Evolutionary conservation across 345 rosid genomes (phyloP).

Genomic region (Reutealis trisperma): DNA sequence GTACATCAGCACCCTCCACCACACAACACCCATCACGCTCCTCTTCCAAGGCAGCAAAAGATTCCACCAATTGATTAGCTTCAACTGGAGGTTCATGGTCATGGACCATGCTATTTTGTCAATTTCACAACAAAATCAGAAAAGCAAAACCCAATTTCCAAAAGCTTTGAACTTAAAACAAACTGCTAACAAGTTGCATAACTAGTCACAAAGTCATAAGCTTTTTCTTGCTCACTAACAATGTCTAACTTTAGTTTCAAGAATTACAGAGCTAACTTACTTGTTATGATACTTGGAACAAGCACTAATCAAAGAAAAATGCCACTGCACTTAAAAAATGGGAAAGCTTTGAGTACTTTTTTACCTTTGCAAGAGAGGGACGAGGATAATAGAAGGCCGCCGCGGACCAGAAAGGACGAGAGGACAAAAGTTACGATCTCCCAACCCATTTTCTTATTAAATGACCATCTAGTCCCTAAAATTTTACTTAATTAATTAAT

Average conservation of each 20-base stretch:
- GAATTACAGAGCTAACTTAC: no score
- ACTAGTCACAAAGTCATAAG: neutral
- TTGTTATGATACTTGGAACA: neutral
- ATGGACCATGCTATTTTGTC: constrained; percentile 8
- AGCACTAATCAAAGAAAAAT: neutral
- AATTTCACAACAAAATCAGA: constrained; percentile 8
- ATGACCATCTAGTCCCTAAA: no score
- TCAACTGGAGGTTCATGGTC: constrained; percentile 20
- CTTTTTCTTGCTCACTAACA: neutral
- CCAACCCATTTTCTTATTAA: neutral
- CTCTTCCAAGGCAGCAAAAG: constrained; percentile 20
- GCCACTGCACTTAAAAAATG: neutral
- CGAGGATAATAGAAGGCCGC: constrained; percentile 15
- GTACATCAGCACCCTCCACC: constrained; percentile 22
- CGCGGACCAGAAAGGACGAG: constrained; percentile 13
- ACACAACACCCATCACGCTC: constrained; percentile 26
- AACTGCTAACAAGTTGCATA: neutral
- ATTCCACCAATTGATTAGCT: constrained; percentile 26
- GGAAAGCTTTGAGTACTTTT: neutral
- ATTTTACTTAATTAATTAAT: no score
- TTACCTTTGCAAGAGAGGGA: neutral
- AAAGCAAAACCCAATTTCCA: neutral
- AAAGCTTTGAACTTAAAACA: neutral
- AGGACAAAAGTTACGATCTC: constrained; percentile 19
- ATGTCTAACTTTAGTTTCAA: neutral